Conservation (phyloP, 495 filamentous ascomycete genomes). For the Bryoglossum gracile region DNA sequence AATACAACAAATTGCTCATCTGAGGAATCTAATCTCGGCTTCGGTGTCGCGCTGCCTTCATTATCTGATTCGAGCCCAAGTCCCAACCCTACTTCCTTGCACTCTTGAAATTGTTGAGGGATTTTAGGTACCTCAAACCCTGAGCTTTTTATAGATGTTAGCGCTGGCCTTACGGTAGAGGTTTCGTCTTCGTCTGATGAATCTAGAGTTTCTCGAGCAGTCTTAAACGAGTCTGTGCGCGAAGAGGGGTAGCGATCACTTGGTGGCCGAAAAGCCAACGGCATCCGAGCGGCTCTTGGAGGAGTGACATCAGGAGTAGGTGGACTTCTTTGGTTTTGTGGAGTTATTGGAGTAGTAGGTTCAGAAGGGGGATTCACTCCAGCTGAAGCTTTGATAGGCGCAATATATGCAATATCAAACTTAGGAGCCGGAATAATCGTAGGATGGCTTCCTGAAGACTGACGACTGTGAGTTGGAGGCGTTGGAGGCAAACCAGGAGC, state of each 20-base stretch:
- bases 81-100: conserved; percentile 39
- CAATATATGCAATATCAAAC: conserved; percentile 28
- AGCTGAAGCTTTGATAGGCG: conserved; percentile 26
- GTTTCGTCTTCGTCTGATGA: conserved; percentile 52
- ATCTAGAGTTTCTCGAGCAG: conserved; percentile 55
- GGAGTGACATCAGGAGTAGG: conserved; percentile 70
- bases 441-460: conserved; percentile 38
- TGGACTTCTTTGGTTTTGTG: conserved; percentile 56
- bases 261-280: conserved; percentile 34
- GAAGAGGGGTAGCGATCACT: conserved; percentile 43
- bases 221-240: conserved; percentile 65
- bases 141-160: conserved; percentile 39
- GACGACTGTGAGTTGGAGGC: conserved; percentile 46
- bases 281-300: conserved; percentile 43
- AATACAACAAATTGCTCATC: conserved; percentile 37
- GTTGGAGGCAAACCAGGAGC: conserved; percentile 44
- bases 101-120: conserved; percentile 29
- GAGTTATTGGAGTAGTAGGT: conserved; percentile 42
- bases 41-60: conserved; percentile 25
- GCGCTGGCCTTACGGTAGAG: conserved; percentile 39
- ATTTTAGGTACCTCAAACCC: conserved; percentile 31
- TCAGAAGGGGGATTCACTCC: too few relatives aligned
- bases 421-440: conserved; percentile 28
- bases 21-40: conserved; percentile 8
- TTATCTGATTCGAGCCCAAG: conserved; percentile 39